Evolutionary conservation across 2,329 filamentous ascomycete genomes (phyloP), one percentile per base, ranked within the genome.

Genomic region (Calycina marina): DNA sequence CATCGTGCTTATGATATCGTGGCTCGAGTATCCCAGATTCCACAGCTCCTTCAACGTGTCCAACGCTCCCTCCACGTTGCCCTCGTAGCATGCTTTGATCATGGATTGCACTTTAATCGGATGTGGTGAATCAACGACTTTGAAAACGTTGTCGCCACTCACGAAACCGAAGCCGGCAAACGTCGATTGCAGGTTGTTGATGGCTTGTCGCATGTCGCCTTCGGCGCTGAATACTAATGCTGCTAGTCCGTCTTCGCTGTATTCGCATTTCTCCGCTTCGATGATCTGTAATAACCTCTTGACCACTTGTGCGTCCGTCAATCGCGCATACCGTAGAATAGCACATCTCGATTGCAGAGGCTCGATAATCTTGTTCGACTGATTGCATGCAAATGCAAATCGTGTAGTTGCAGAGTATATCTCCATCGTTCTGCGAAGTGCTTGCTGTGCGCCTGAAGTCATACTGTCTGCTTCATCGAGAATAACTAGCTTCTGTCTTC

Each of bases 1-100:
- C 90, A 98, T 98, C 40, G 88, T 98, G 59, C 81, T 92, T 56
- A 98, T 92, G 47, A 98, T 93, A 56, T 98, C 90, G 60, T 98
- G 88, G 47, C 84, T 92, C n/a, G 84, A 93, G 60, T 98, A 98
- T 10, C 90, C 90, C 38, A 96, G 62, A 39, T 79, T 74, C 88
- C 90, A 98, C 25, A 98, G 65, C 60, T 96, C 90, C 45, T 84
- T 81, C 42, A 98, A 60, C 4, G 70, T 74, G 45, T 93, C 84
- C 37, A 98, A 62, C 2, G 90, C 90, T 37, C 75, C 74, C 55
- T 94, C 86, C 14, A 98, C 70, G 45, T 88, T 85, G 32, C 81
- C 79, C 55, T 96, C 86, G 58, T 90, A 84, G 59, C 90, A 96
- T 2, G 84, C 83, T 64, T 93, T 96, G 50, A 98, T 76, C 85